Evolutionary conservation across 2,329 filamentous ascomycete genomes (phyloP).

Genomic region (Xylaria polymorpha): DNA sequence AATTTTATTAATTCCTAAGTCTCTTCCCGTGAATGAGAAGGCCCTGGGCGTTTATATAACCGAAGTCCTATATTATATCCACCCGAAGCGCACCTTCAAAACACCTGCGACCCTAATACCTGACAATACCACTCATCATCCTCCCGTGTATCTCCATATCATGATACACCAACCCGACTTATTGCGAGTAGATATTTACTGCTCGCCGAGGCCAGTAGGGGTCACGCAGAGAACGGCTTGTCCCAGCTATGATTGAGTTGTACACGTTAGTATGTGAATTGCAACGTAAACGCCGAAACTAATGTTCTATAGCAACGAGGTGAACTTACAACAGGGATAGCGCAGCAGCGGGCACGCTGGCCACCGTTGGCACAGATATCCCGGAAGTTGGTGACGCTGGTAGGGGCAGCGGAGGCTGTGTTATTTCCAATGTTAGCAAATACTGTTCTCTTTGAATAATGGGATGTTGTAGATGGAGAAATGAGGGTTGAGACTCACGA

Average conservation of each 20-base stretch:
- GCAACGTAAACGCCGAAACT: no score
- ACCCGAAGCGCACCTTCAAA: no score
- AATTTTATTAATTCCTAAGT: no score
- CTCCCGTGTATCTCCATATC: background rate
- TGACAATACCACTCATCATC: no score
- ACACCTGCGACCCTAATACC: no score
- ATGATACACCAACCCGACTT: background rate
- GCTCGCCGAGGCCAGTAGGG: slow-evolving; percentile 19
- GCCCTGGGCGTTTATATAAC: no score
- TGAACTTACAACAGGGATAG: slow-evolving; percentile 56
- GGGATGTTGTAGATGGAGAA: background rate
- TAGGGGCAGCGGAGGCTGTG: slow-evolving; percentile 4
- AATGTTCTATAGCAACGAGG: background rate
- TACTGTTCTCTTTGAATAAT: background rate
- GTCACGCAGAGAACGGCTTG: slow-evolving; percentile 24
- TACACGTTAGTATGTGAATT: background rate
- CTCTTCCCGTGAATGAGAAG: no score
- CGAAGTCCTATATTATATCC: no score
- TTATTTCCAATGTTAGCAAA: slow-evolving; percentile 4
- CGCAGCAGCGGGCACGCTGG: slow-evolving; percentile 64
- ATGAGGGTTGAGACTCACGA: slow-evolving; percentile 10
- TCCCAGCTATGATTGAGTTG: slow-evolving; percentile 10
- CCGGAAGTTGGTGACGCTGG: slow-evolving; percentile 3
- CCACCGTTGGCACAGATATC: slow-evolving; percentile 55
- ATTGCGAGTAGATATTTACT: background rate